Evolutionary conservation across 371 early-diverging fungal genomes (phyloP), one percentile per base, ranked within the genome.

Genomic region (Mortierella sp.): DNA sequence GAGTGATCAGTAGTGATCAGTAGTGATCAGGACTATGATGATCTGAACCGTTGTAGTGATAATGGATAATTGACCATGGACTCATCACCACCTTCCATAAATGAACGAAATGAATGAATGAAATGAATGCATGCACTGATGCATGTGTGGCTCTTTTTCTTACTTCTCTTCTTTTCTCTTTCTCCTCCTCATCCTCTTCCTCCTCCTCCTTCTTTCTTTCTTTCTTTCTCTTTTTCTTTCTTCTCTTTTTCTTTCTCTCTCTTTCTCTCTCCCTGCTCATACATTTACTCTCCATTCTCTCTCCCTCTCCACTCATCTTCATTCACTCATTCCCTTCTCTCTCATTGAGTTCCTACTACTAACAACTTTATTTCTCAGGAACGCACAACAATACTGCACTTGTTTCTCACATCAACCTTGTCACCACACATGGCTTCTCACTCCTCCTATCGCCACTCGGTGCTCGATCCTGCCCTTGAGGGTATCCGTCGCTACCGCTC

Each of bases 401-500:
- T 9, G 34, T 31, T 5, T 38, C 24, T 47, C 76, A 11, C 60
- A 24, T 28, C 47, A 28, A 60, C 10, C 28, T 10, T 14, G 34
- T 10, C 11, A 38, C 19, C 26, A 9, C 72, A 11, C 72, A 50
- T 31, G 45, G 47, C 47, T 14, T 58, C 63, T 44, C 44, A 38
- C 28, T 28, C 75, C 21, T 34, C 75, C 16, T 58, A 31, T 50
- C 42, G 44, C 8, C 44, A 57, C 50, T 75, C 75, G 21, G 42
- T 75, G 28, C 45, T 57, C 38, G 24, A 60, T 47, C 60, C 75
- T 42, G 45, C 75, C 50, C 42, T 57, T 16, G 75, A 57, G 31
- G 63, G 65, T 8, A 65, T 65, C 19, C 65, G 65, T 21, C 31
- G 65, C 6, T 65, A 65, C 19, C 38, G 65, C 7, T 65, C 65